Evolutionary conservation across 2,329 filamentous ascomycete genomes (phyloP).

Genomic region (Microcera coccophila): DNA sequence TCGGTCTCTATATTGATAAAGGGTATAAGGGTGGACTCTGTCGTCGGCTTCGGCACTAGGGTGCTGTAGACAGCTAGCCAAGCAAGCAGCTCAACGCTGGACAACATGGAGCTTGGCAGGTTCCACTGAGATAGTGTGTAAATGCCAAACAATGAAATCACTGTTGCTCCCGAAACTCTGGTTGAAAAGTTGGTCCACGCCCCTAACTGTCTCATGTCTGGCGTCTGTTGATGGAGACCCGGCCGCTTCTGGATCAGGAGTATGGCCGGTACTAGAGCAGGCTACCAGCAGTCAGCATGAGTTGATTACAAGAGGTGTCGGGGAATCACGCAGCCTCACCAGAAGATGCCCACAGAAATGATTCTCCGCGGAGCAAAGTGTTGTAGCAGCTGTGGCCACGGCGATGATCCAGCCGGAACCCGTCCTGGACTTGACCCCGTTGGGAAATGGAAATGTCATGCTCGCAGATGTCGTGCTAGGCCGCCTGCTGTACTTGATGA

Average conservation of each 20-base stretch:
- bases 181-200: no score
- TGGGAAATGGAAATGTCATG: not conserved
- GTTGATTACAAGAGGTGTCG: no score
- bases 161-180: constrained; percentile 1
- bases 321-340: no score
- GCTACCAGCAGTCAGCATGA: no score
- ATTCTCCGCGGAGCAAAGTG: constrained; percentile 11
- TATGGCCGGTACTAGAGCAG: no score
- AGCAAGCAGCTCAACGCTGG: constrained; percentile 25
- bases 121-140: constrained; percentile 29
- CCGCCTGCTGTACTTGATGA: constrained; percentile 12
- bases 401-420: constrained; percentile 9
- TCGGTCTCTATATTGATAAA: constrained; percentile 23
- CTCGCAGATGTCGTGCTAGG: rapidly evolving
- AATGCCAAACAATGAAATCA: constrained; percentile 2
- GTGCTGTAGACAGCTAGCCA: constrained; percentile 29
- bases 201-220: no score
- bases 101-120: constrained; percentile 18
- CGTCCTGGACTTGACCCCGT: constrained; percentile 6
- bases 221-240: no score
- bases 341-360: constrained; percentile 8
- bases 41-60: not conserved
- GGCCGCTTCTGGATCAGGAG: no score
- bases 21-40: rapidly evolving
- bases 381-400: constrained; percentile 11